Evolutionary conservation across 2,329 filamentous ascomycete species (phyloP), one percentile per base, ranked within the genome.

Genomic region (Claviceps spartinae): DNA sequence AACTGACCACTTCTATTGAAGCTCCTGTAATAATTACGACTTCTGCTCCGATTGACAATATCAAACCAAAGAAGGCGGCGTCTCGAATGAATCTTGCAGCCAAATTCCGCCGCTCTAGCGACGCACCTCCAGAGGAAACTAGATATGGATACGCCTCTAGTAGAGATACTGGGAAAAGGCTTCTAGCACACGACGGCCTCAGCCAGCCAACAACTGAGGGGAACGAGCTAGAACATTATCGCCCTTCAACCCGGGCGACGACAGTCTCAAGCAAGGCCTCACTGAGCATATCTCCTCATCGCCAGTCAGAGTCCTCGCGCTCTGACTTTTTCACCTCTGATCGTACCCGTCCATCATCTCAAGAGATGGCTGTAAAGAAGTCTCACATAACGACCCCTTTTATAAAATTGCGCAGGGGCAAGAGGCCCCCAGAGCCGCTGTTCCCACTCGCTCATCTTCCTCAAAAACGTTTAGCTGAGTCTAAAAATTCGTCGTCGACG

Each of bases 381-480:
- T 70, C 77, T 14, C 74, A 78, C 30, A 78, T 79, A 5, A 82
- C 78, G 38, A 85, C 77, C 22, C 84, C 84, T 26, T 88, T 95
- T 63, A 95, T 96, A 65, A 83, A 82, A 53, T 74, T 97, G 56
- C 84, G 88, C 50, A 78, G 88, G 56, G 86, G 81, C 61, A 85
- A 82, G 61, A 88, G 85, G 61, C 81, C 85, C 54, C 79, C 82
- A 40, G 83, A 81, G 30, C 79, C 87, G 3, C 71, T 97, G 38
- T 97, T 97, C 61, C 90, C 91, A 4, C 71, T 97, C 34, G 82
- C 85, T 40, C 85, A 91, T 53, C 74, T 97, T n/a, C 89, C 88
- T 42, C 82, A 66, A 56, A 89, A 85, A 66, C 76, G 80, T 26
- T 24, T 37, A 13, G 16, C 40, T 5, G 56, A 79, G 68, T 59